Evolutionary conservation across 2,329 filamentous ascomycete genomes (phyloP).

Genomic region (Colletotrichum tabaci): DNA sequence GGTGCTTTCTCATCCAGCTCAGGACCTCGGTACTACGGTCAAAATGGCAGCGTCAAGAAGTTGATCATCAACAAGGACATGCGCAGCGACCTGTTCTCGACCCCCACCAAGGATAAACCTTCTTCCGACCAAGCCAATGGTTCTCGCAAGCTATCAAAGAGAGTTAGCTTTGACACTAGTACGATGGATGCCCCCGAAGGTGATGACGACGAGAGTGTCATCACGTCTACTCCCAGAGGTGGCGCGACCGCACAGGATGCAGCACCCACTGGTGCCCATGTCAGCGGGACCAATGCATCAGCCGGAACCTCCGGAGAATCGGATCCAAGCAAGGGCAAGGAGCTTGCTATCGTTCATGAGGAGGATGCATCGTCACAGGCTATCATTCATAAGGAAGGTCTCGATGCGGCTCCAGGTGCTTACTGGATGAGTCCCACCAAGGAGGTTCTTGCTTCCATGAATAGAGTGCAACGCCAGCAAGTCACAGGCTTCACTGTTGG

Average conservation of each 20-base stretch:
- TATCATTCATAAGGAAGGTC: constrained; percentile 46
- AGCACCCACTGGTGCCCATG: constrained; percentile 12
- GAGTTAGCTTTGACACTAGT: constrained; percentile 90
- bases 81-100: constrained; percentile 79
- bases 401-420: constrained; percentile 73
- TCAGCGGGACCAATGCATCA: constrained; percentile 48
- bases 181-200: constrained; percentile 56
- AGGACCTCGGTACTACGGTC: constrained; percentile 75
- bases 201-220: constrained; percentile 26
- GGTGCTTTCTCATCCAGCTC: constrained; percentile 84
- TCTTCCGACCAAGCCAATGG: constrained; percentile 58
- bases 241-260: constrained; percentile 15
- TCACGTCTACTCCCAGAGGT: constrained; percentile 12
- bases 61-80: constrained; percentile 92
- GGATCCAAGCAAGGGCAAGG: constrained; percentile 81
- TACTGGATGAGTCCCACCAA: constrained; percentile 90
- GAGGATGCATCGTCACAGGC: constrained; percentile 62
- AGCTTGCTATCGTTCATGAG: constrained; percentile 85
- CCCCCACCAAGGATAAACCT: constrained; percentile 69
- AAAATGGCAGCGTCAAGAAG: constrained; percentile 84
- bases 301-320: constrained; percentile 68
- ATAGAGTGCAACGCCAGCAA: constrained; percentile 81
- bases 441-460: constrained; percentile 84
- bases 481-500: constrained; percentile 86
- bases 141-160: constrained; percentile 78